Evolutionary conservation across 257 asterid species (phyloP).

Genomic region (Prunella vulgaris): DNA sequence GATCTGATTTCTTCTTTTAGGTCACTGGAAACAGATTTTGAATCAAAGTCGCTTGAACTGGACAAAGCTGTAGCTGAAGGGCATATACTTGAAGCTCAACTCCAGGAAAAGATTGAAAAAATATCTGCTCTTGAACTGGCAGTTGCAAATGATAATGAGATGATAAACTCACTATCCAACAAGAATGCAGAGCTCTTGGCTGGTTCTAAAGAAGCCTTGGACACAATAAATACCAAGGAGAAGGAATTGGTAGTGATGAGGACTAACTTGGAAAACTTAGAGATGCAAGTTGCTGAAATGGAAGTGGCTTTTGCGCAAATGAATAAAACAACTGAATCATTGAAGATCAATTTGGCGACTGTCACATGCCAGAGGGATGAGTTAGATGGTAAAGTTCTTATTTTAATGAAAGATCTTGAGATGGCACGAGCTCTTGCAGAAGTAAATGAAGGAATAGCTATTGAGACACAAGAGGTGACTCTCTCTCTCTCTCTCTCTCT

Average conservation of each 20-base stretch:
- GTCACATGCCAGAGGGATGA: slow-evolving; percentile 52
- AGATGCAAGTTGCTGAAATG: slow-evolving; percentile 57
- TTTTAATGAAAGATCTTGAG: slow-evolving; percentile 57
- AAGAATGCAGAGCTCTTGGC: slow-evolving; percentile 50
- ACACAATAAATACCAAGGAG: slow-evolving; percentile 46
- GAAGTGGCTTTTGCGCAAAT: slow-evolving; percentile 55
- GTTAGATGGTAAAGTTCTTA: slow-evolving; percentile 34
- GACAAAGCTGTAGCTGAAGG: slow-evolving; percentile 50
- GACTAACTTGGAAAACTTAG: slow-evolving; percentile 47
- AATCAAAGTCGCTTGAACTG: slow-evolving; percentile 45
- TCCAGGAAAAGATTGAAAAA: slow-evolving; percentile 45
- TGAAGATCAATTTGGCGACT: slow-evolving; percentile 51
- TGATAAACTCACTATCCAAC: slow-evolving; percentile 37
- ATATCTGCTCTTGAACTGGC: slow-evolving; percentile 59
- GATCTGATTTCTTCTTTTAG: slow-evolving; percentile 44
- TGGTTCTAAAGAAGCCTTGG: slow-evolving; percentile 38
- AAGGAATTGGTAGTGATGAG: slow-evolving; percentile 51
- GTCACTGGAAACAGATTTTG: slow-evolving; percentile 48
- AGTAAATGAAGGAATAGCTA: slow-evolving; percentile 61
- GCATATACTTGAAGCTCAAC: slow-evolving; percentile 50
- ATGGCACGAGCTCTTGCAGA: slow-evolving; percentile 58
- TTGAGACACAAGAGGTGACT: slow-evolving; percentile 82
- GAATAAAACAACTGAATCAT: slow-evolving; percentile 46
- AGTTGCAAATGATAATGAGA: slow-evolving; percentile 38
- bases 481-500: not conserved